A percentile compares a stretch with the other conserved stretches of the same genome.
These are phyloP conservation scores for Boletus bicolor DNA, from an alignment of 768 basidiomycete species.

Conservation along the genomic window DNA sequence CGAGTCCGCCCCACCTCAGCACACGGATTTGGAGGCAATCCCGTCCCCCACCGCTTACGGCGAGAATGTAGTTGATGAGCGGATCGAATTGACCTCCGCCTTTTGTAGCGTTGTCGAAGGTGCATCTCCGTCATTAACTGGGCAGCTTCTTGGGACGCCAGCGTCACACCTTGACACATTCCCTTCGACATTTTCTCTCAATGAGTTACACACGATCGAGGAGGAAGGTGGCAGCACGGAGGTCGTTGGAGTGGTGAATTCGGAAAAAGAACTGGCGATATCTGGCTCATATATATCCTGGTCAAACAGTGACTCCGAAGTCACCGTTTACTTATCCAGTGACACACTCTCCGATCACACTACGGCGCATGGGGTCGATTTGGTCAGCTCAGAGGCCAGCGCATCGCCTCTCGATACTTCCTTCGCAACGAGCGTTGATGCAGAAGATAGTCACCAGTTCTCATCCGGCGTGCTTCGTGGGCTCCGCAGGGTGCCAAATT, in stretches of 20 bases:
- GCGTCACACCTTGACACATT: background rate
- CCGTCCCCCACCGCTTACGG: background rate
- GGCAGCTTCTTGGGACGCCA: background rate
- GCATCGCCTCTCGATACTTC: slow-evolving; percentile 10
- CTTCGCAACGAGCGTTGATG: slow-evolving; percentile 20
- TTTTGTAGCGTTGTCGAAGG: background rate
- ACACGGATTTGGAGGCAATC: background rate
- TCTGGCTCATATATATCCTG: background rate
- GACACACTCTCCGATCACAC: slow-evolving; percentile 3
- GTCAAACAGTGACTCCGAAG: background rate
- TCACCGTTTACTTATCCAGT: slow-evolving; percentile 5
- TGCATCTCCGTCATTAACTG: background rate
- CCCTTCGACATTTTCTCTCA: background rate
- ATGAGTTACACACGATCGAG: slow-evolving; percentile 1
- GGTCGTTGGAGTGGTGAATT: background rate
- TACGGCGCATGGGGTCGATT: background rate
- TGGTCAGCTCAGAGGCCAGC: background rate
- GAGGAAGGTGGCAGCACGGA: background rate
- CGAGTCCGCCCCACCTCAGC: background rate
- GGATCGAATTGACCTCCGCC: background rate
- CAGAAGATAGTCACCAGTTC: background rate
- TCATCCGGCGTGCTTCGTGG: background rate
- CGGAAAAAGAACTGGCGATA: background rate
- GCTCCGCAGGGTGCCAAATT: slow-evolving; percentile 18
- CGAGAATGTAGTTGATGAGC: background rate